Percentiles rank a stretch among this genome's conserved stretches.
Evolutionary conservation across 139 green algal genomes (phyloP).

Genomic region (Chlamydomonas sphaeroides): DNA sequence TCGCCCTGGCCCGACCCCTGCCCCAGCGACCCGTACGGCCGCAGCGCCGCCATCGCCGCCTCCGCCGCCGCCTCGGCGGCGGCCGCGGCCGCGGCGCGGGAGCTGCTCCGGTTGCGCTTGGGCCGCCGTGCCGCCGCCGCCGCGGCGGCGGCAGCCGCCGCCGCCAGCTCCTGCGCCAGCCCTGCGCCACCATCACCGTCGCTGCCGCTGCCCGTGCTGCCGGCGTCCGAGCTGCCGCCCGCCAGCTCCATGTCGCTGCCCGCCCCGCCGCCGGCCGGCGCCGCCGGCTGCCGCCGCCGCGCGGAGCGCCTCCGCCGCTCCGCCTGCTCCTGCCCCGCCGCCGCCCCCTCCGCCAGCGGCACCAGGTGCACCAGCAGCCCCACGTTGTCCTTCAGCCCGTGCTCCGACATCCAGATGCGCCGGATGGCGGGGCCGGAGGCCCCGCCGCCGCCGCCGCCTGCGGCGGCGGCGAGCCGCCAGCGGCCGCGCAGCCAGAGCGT

Average conservation of each 20-base stretch:
- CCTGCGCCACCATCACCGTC: too few species aligned
- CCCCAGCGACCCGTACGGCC: too few species aligned
- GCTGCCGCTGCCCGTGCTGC: not conserved
- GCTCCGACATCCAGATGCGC: constrained; percentile 46
- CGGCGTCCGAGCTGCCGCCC: not conserved
- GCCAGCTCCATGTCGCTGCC: not conserved
- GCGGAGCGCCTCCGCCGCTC: not conserved
- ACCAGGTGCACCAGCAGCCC: constrained; percentile 67
- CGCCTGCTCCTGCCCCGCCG: not conserved
- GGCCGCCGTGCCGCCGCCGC: too few species aligned
- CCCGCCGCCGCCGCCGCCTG: not conserved
- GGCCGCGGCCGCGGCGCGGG: too few species aligned
- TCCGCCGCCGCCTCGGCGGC: not conserved
- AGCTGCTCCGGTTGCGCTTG: not conserved
- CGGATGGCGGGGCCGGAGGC: not conserved
- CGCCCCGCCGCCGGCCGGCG: too few species aligned
- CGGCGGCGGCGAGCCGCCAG: not conserved
- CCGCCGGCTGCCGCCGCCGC: not conserved
- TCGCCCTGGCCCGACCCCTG: too few species aligned
- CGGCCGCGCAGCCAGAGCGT: constrained; percentile 53
- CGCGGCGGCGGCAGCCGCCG: too few species aligned
- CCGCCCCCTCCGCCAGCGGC: not conserved
- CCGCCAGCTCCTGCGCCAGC: not conserved
- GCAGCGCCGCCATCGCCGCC: not conserved
- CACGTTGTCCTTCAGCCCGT: constrained; percentile 81